These are phyloP conservation scores for Kodamaea fukazawae DNA, from an alignment of 805 yeast species.

Conservation along the genomic window DNA sequence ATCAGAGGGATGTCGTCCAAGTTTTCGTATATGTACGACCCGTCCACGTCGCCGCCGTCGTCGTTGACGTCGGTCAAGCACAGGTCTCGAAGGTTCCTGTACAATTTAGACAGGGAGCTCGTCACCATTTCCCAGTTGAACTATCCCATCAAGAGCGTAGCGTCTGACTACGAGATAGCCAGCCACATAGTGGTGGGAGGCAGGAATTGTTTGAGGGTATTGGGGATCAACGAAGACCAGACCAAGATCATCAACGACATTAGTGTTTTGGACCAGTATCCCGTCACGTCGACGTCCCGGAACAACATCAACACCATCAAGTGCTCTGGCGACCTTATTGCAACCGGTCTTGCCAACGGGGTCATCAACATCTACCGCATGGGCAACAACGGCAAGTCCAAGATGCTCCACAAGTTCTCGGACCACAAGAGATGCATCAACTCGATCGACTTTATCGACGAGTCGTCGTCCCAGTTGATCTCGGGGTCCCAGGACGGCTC, in stretches of 20 bases:
- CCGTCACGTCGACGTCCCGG: constrained; percentile 14
- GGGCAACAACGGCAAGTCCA: constrained; percentile 31
- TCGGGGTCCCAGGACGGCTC: constrained; percentile 80
- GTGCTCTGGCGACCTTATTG: constrained; percentile 30
- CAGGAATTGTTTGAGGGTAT: constrained; percentile 36
- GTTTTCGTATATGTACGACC: too few species aligned
- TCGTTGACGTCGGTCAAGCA: constrained; percentile 6
- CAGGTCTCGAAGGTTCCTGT: constrained; percentile 15
- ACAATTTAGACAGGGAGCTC: constrained; percentile 22
- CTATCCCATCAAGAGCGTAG: constrained; percentile 14
- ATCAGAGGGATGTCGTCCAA: too few species aligned
- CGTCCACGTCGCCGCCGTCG: too few species aligned
- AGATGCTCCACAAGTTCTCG: constrained; percentile 25
- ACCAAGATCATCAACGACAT: constrained; percentile 31
- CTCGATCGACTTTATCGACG: constrained; percentile 36
- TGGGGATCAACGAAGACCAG: constrained; percentile 32
- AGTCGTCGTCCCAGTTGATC: constrained; percentile 24
- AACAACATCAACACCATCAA: constrained; percentile 41
- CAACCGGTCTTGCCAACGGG: constrained; percentile 42
- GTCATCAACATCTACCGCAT: constrained; percentile 31
- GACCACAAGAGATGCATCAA: constrained; percentile 44
- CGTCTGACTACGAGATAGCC: constrained; percentile 12
- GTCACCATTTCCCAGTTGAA: constrained; percentile 25
- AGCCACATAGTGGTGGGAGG: constrained; percentile 43
- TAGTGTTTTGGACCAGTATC: constrained; percentile 27